Conservation (phyloP, 108 stramenopile genomes). For the Seminavis robusta region DNA sequence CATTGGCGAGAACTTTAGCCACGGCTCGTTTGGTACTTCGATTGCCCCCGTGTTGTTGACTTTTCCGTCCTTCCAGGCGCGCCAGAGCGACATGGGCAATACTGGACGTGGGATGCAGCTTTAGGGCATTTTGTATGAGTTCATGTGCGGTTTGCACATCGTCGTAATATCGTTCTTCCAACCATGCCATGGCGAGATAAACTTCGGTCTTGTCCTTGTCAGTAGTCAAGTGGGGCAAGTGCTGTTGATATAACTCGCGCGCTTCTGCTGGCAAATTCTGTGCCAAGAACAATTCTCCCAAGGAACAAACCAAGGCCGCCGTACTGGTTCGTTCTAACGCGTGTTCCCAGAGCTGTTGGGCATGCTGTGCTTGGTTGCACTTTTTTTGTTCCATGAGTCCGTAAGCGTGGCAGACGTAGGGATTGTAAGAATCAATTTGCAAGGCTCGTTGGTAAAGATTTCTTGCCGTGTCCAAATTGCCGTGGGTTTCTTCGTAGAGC, state of each 20-base stretch:
- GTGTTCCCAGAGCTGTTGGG: slow-evolving; percentile 43
- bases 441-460: slow-evolving; percentile 57
- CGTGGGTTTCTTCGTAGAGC: slow-evolving; percentile 50
- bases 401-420: slow-evolving; percentile 80
- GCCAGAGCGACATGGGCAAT: slow-evolving; percentile 74
- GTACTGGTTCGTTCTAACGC: slow-evolving; percentile 50
- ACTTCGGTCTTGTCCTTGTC: slow-evolving; percentile 70
- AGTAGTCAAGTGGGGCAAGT: slow-evolving; percentile 28
- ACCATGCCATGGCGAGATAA: slow-evolving; percentile 64
- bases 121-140: slow-evolving; percentile 43
- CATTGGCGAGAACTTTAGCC: too few species aligned
- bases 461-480: slow-evolving; percentile 41
- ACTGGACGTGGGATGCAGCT: slow-evolving; percentile 34
- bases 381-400: slow-evolving; percentile 46
- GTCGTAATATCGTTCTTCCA: slow-evolving; percentile 68
- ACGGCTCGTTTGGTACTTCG: background rate
- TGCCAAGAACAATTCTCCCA: slow-evolving; percentile 55
- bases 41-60: too few species aligned
- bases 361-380: slow-evolving; percentile 14
- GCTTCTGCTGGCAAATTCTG: slow-evolving; percentile 28
- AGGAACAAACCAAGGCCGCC: slow-evolving; percentile 75
- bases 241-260: slow-evolving; percentile 42
- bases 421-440: slow-evolving; percentile 58
- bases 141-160: slow-evolving; percentile 48
- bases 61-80: slow-evolving; percentile 52